A percentile compares a stretch with the other conserved stretches of the same genome.
Evolutionary conservation across 495 filamentous ascomycete species (phyloP).

Genomic region (Hypomontagnella monticulosa): DNA sequence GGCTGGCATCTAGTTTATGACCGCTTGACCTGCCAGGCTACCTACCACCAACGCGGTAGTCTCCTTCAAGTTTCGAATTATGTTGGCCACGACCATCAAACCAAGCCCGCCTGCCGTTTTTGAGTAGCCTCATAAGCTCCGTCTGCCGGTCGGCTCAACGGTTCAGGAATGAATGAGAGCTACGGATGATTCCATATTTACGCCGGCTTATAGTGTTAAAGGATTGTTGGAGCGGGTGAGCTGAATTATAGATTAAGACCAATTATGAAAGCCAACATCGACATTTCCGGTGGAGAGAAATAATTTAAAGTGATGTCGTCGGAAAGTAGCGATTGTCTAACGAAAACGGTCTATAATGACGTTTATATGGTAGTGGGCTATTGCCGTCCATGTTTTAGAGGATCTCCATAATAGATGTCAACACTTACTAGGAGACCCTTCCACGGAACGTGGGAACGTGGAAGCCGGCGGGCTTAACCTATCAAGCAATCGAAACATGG

Average conservation of each 20-base stretch:
- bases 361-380: slow-evolving; percentile 9
- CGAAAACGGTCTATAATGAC: slow-evolving; percentile 5
- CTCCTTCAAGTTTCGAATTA: slow-evolving; percentile 29
- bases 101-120: slow-evolving; percentile 4
- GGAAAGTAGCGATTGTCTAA: slow-evolving; percentile 3
- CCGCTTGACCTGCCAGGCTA: background rate
- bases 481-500: slow-evolving; percentile 19
- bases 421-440: slow-evolving; percentile 9
- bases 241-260: background rate
- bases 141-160: slow-evolving; percentile 14
- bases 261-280: background rate
- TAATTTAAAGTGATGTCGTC: background rate
- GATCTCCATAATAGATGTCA: slow-evolving; percentile 4
- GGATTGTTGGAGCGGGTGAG: background rate
- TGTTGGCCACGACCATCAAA: slow-evolving; percentile 24
- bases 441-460: slow-evolving; percentile 26
- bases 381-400: slow-evolving; percentile 1
- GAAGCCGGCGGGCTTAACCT: slow-evolving; percentile 21
- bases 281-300: background rate
- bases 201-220: background rate
- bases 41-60: slow-evolving; percentile 12
- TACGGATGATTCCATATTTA: background rate
- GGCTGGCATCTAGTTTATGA: slow-evolving; percentile 15
- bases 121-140: slow-evolving; percentile 10
- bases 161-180: background rate